phyloP scores from a whole-genome alignment of 2,329 filamentous ascomycete species.

The Cladophialophora exuberans region DNA sequence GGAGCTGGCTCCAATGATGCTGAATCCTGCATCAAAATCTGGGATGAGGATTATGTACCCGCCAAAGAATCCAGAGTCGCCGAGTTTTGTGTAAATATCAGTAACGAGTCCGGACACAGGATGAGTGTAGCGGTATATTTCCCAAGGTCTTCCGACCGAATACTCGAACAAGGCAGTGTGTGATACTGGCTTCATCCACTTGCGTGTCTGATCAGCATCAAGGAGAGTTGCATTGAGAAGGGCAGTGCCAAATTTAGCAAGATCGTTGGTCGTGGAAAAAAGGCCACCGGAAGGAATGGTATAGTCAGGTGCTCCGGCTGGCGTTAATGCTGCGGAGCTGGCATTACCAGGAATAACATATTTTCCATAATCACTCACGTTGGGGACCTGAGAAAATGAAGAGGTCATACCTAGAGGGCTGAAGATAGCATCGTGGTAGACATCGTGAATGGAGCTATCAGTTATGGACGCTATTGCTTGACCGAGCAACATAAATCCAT shows the following conservation, averaged over 20 bases:
- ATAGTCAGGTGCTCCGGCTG: conserved; percentile 12
- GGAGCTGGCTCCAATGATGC: conserved; percentile 47
- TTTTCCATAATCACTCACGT: conserved; percentile 27
- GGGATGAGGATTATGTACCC: conserved; percentile 47
- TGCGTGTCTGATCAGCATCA: conserved; percentile 39
- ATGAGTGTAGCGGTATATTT: conserved; percentile 44
- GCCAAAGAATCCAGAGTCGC: conserved; percentile 46
- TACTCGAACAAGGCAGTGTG: conserved; percentile 46
- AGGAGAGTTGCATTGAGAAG: conserved; percentile 43
- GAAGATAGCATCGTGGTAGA: conserved; percentile 48
- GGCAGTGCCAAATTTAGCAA: conserved; percentile 40
- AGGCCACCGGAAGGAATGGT: conserved; percentile 26
- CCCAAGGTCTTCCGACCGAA: conserved; percentile 47
- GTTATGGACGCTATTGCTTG: conserved; percentile 51
- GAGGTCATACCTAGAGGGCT: conserved; percentile 48
- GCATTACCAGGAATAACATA: conserved; percentile 29
- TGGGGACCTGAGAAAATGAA: conserved; percentile 43
- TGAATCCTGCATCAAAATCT: conserved; percentile 52
- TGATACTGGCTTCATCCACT: conserved; percentile 47
- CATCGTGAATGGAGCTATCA: conserved; percentile 44
- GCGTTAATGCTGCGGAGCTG: neutral
- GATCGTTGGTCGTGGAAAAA: conserved; percentile 44
- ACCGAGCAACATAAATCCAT: conserved; percentile 51
- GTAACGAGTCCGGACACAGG: conserved; percentile 30
- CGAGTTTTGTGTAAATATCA: conserved; percentile 48